Evolutionary conservation across 225 moss, liverwort and hornwort genomes (phyloP), one percentile per base, ranked within the genome.

Genomic region (Sphagnum contortum): DNA sequence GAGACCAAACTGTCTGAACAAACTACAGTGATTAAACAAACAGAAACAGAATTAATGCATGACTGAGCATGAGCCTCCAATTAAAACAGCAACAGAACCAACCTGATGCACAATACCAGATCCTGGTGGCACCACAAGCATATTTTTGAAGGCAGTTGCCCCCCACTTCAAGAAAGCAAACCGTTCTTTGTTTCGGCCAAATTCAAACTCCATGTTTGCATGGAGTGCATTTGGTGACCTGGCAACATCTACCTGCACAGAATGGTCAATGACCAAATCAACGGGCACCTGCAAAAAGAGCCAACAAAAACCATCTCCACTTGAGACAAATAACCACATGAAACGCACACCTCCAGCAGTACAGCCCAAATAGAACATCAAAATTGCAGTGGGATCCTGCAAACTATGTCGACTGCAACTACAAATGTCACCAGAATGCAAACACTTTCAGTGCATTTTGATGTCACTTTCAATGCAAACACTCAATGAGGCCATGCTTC

Each of bases 21-120:
- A 14, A 10, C 48, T 44, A 13, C 45, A 62, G 11, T 10, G 10
- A 3, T 48, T 4, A 9, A 13, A 45, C 12, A 62, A 29, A 45
- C 45, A 62, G 61, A 45, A 12, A 45, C 61, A 29, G 29, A 29
- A 29, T 9, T 45, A 62, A 9, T 3, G 4, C 6, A 47, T 47
- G 6, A 9, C 48, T 47, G 44, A 45, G 13, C 6, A 13, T 45
- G 12, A 60, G 29, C 29, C 29, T 29, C 29, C 29, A 60, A 45
- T 13, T 6, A 6, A 55, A 57, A 50, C 62, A 44, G 66, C 56
- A 2, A 47, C 47, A 49, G 59, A 9, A 67, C 83, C 50, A 60
- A 92, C 95, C 92, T 96, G 95, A 71, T 96, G 95, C 66, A 90
- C 90, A 53, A 96, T 96, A 55, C 95, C 95, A 55, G 92, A 96